Evolutionary conservation across 164 flowering plant species (phyloP), one percentile per base, ranked within the genome.

Genomic region (Vitis labrusca): DNA sequence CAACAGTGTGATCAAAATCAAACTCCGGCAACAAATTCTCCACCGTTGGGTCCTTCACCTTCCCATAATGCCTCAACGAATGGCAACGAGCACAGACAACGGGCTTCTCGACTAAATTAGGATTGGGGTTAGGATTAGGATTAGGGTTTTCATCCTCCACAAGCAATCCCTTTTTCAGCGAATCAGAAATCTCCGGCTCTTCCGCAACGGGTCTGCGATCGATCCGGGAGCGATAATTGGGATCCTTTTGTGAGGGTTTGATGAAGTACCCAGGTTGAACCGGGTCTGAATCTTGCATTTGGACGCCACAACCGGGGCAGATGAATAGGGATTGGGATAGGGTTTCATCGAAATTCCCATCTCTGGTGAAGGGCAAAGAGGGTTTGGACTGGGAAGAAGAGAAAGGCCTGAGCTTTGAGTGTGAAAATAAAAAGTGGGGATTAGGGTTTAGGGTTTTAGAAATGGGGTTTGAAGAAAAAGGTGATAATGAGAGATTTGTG

Each of bases 21-120:
- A 95, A 95, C 63, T 91, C 98, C 1, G 99, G 99, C 61, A 95
- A 81, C 76, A 95, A 76, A 70, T 93, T 93, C 79, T 95, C 99
- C 17, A 82, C 89, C 5, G 77, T 67, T 3, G 85, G 77, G 73
- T 95, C 97, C 78, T 89, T 91, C 69, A 95, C 98, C 73, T 71
- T 88, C 74, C 92, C 90, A 32, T 93, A 91, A 59, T 91, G 82
- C 47, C 99, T 82, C 61, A 95, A 73, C 5, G 91, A 87, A 66
- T 93, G 98, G 74, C 98, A 95, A 64, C 99, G 85, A 15, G 89
- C 84, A 59, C 99, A 93, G 29, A 95, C 98, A 19, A 88, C 76
- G 0, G 94, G 97, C 72, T 59, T 77, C 61, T 78, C 81, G 1
- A 55, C 15, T 3, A 13, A 8, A 7, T 23, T 50, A 16, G 55